Percentiles rank a stretch among this genome's conserved stretches.
Evolutionary conservation across 139 green algal species (phyloP).

Genomic region (Volvox reticuliferus): DNA sequence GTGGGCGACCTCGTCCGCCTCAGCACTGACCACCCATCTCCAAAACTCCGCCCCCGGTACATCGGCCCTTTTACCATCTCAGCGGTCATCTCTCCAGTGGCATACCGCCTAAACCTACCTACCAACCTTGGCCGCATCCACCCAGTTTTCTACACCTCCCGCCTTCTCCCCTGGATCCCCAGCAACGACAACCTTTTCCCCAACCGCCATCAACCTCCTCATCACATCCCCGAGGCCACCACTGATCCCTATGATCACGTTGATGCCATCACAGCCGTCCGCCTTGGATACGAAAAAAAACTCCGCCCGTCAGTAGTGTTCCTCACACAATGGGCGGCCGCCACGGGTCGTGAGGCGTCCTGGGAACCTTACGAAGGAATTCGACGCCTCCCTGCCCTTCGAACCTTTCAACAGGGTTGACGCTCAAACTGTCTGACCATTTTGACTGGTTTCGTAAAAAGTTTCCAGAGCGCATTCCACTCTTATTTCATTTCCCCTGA

Average conservation of each 20-base stretch:
- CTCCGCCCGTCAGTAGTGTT: not conserved
- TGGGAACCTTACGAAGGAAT: not conserved
- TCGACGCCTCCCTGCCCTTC: not conserved
- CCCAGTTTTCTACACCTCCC: constrained; percentile 42
- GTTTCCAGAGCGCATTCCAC: not conserved
- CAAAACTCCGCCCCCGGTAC: constrained; percentile 35
- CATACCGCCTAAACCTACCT: constrained; percentile 40
- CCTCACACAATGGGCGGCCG: not conserved
- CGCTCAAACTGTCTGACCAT: not conserved
- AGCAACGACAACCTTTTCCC: constrained; percentile 6
- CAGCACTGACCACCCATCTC: constrained; percentile 37
- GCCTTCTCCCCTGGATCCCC: constrained; percentile 40
- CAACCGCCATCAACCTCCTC: not conserved
- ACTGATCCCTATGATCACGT: not conserved
- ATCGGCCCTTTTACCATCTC: constrained; percentile 46
- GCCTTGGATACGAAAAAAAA: not conserved
- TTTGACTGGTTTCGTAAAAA: not conserved
- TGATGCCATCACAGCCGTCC: not conserved
- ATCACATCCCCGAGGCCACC: not conserved
- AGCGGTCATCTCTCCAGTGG: constrained; percentile 16
- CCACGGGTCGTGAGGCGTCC: not conserved
- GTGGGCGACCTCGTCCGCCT: constrained; percentile 40
- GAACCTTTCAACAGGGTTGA: not conserved
- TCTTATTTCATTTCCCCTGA: not conserved
- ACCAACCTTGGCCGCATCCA: constrained; percentile 11